Evolutionary conservation across 306 rosid genomes (phyloP), one percentile per base, ranked within the genome.

Genomic region (Glycine soja): DNA sequence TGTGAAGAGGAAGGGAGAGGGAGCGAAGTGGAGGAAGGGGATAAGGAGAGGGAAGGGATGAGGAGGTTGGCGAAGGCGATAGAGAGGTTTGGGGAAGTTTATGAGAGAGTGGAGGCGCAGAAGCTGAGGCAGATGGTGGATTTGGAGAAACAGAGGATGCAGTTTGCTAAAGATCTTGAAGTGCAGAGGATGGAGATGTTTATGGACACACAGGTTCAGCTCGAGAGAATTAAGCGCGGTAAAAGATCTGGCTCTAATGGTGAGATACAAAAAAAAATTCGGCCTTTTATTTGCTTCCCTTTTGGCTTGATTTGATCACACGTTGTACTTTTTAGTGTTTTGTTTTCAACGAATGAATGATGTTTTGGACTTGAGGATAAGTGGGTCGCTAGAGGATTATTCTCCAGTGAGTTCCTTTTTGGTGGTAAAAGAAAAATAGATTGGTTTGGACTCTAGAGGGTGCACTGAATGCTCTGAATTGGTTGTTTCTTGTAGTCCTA

Each of bases 81-180:
- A 18, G 94, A 90, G 90, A 89, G 88, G 76, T 93, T 95, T 18
- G 99, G 97, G 6, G 90, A 88, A 52, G 87, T 89, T 80, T 95
- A 93, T 74, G 93, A 95, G 77, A 93, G 92, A 85, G 93, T 93
- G 78, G 99, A 95, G 85, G 93, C 74, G 3, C 93, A 93, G 75
- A 95, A 95, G 76, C 82, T 93, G 83, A 92, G 91, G 92, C 97
- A 95, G 85, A 93, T 89, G 97, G 82, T 90, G 82, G 99, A 95
- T 77, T 84, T 95, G 93, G 97, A 95, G 93, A 93, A 91, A 87
- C 95, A 93, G 85, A 89, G 97, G 88, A 89, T 95, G 94, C 93
- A 93, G 67, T 95, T 95, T 80, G 85, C 95, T 3, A 95, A 91
- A 79, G 99, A 95, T 70, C 87, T 95, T 80, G 99, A 95, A 84